phyloP scores from a whole-genome alignment of 257 asterid species.

The Solanum lycopersicoides region DNA sequence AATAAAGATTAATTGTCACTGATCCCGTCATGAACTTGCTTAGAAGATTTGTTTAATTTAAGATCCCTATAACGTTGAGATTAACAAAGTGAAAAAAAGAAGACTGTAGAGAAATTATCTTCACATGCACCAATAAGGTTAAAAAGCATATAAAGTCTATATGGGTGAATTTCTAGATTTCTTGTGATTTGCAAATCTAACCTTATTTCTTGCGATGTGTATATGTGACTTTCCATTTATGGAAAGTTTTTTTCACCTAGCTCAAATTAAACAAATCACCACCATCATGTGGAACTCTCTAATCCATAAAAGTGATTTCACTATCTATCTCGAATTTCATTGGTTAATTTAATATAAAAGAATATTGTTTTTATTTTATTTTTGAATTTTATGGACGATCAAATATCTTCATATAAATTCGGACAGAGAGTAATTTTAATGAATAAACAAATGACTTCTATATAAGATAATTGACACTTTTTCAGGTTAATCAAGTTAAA shows the following conservation, averaged over 20 bases:
- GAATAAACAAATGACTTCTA: neutral
- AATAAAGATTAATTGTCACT: slow-evolving; percentile 16
- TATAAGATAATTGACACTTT: neutral
- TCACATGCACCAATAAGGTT: slow-evolving; percentile 28
- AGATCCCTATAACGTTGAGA: slow-evolving; percentile 41
- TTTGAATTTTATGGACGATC: fast-evolving
- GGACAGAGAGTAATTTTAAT: fast-evolving
- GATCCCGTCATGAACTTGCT: neutral
- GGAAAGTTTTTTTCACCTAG: slow-evolving; percentile 17
- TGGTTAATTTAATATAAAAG: neutral
- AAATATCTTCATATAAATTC: neutral
- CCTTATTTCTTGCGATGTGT: slow-evolving; percentile 10
- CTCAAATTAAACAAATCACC: slow-evolving; percentile 3
- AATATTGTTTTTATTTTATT: neutral
- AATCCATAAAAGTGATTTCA: slow-evolving; percentile 21
- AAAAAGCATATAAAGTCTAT: slow-evolving; percentile 17
- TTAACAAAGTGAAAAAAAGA: slow-evolving; percentile 11
- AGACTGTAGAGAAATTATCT: neutral
- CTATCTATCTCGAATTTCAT: neutral
- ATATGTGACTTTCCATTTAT: slow-evolving; percentile 23
- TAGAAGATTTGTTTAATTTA: neutral
- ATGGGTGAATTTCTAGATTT: slow-evolving; percentile 27
- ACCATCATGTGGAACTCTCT: slow-evolving; percentile 30
- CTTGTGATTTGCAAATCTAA: slow-evolving; percentile 19
- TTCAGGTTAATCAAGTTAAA: neutral